Conservation (phyloP, 2,329 filamentous ascomycete genomes). For the Pseudodiploospora longispora region DNA sequence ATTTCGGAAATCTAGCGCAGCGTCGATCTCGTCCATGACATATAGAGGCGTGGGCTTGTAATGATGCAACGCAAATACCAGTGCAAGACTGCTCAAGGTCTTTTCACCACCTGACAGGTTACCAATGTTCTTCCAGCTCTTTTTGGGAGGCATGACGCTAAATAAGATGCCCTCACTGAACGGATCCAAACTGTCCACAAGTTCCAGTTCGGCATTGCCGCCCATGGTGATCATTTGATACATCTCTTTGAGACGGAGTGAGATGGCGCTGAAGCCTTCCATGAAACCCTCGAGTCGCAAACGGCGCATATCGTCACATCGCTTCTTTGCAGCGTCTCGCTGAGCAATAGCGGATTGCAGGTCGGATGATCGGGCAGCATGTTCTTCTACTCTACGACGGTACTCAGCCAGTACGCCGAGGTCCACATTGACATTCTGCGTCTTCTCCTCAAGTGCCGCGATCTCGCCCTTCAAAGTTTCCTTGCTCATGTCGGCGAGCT, state of each 20-base stretch:
- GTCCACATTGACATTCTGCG: conserved; percentile 80
- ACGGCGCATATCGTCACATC: conserved; percentile 84
- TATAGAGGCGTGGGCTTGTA: conserved; percentile 97
- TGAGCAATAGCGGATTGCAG: conserved; percentile 67
- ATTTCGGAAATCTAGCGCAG: conserved; percentile 94
- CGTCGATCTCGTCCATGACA: conserved; percentile 99
- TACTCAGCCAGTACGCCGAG: conserved; percentile 84
- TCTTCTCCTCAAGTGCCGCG: conserved; percentile 57
- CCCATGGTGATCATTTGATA: conserved; percentile 99
- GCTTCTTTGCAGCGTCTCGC: conserved; percentile 83
- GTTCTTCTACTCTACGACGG: conserved; percentile 75
- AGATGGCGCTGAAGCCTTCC: conserved; percentile 93
- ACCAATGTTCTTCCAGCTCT: conserved; percentile 99
- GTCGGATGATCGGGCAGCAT: conserved; percentile 73
- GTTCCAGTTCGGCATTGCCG: conserved; percentile 92
- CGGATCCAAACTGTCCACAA: conserved; percentile 91
- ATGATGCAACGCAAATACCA: conserved; percentile 97
- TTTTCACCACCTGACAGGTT: conserved; percentile 96
- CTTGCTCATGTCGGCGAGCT: conserved; percentile 59
- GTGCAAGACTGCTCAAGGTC: conserved; percentile 82
- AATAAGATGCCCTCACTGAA: conserved; percentile 97
- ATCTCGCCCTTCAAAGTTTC: conserved; percentile 54
- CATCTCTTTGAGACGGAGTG: conserved; percentile 94
- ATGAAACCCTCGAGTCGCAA: conserved; percentile 94
- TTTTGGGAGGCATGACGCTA: conserved; percentile 98